Percentiles rank a stretch among this genome's conserved stretches.
These are phyloP conservation scores for Cordyceps tenuipes DNA, from an alignment of 2,329 filamentous ascomycete species.

Conservation along the genomic window DNA sequence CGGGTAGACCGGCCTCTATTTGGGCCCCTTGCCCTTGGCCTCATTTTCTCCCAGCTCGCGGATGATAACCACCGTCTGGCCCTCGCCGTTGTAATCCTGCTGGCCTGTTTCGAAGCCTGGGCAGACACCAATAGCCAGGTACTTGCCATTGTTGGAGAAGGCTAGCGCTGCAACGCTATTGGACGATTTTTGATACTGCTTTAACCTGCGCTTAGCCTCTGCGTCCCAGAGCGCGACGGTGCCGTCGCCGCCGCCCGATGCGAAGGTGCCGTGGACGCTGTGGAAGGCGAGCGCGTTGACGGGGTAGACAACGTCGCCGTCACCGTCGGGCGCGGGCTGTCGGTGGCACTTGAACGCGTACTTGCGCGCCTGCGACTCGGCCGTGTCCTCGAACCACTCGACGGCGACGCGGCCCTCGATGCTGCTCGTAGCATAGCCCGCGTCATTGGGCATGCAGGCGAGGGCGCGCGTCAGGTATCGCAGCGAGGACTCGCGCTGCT, in stretches of 20 bases:
- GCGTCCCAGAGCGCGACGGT: slow-evolving; percentile 93
- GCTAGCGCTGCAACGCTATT: slow-evolving; percentile 69
- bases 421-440: slow-evolving; percentile 82
- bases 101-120: slow-evolving; percentile 83
- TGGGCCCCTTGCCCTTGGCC: slow-evolving; percentile 74
- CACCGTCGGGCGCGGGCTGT: slow-evolving; percentile 55
- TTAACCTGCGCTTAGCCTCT: slow-evolving; percentile 78
- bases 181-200: slow-evolving; percentile 78
- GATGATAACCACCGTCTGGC: slow-evolving; percentile 69
- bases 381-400: slow-evolving; percentile 91
- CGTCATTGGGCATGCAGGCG: slow-evolving; percentile 93
- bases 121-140: slow-evolving; percentile 71
- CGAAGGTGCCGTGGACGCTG: slow-evolving; percentile 74
- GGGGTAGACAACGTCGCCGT: slow-evolving; percentile 76
- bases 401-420: slow-evolving; percentile 96
- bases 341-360: slow-evolving; percentile 99
- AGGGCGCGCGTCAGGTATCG: slow-evolving; percentile 94
- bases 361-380: slow-evolving; percentile 81
- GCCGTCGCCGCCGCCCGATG: slow-evolving; percentile 80
- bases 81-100: slow-evolving; percentile 66
- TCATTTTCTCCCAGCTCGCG: slow-evolving; percentile 81
- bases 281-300: slow-evolving; percentile 89
- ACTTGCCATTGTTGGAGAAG: slow-evolving; percentile 70
- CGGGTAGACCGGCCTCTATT: slow-evolving; percentile 32
- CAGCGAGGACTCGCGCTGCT: slow-evolving; percentile 84